phyloP scores from a whole-genome alignment of 2,329 filamentous ascomycete species.

The Pseudonectria buxi region DNA sequence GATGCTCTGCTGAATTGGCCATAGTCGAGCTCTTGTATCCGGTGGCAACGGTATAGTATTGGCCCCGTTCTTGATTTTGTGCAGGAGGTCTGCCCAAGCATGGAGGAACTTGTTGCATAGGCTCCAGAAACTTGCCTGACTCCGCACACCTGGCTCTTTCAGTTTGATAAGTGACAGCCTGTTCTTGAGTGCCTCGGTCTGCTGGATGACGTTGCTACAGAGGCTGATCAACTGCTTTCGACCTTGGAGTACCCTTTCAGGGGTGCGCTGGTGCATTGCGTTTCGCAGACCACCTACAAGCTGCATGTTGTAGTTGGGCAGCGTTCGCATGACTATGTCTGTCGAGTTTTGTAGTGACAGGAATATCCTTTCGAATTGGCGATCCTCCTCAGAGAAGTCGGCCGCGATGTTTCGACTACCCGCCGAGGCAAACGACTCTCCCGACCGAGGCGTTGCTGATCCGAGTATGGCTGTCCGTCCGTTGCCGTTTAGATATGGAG shows the following conservation, averaged over 20 bases:
- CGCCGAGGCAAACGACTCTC: conserved; percentile 66
- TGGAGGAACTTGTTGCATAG: conserved; percentile 70
- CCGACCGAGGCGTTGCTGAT: conserved; percentile 70
- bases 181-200: conserved; percentile 64
- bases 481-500: conserved; percentile 41
- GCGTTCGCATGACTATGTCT: conserved; percentile 62
- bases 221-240: conserved; percentile 68
- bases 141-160: conserved; percentile 72
- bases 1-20: conserved; percentile 74
- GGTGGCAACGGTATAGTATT: conserved; percentile 47
- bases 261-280: conserved; percentile 52
- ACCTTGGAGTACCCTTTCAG: conserved; percentile 53
- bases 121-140: conserved; percentile 55
- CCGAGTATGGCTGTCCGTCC: conserved; percentile 46
- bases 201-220: conserved; percentile 63
- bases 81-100: conserved; percentile 61
- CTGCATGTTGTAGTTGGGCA: conserved; percentile 64
- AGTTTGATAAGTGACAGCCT: conserved; percentile 75
- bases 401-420: conserved; percentile 40
- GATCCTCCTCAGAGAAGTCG: conserved; percentile 70
- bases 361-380: conserved; percentile 76
- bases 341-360: conserved; percentile 66
- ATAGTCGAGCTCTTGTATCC: conserved; percentile 67
- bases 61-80: conserved; percentile 50
- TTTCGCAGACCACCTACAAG: conserved; percentile 57